phyloP scores from a whole-genome alignment of 805 yeast genomes.

The Teunomyces lycoperdinae region DNA sequence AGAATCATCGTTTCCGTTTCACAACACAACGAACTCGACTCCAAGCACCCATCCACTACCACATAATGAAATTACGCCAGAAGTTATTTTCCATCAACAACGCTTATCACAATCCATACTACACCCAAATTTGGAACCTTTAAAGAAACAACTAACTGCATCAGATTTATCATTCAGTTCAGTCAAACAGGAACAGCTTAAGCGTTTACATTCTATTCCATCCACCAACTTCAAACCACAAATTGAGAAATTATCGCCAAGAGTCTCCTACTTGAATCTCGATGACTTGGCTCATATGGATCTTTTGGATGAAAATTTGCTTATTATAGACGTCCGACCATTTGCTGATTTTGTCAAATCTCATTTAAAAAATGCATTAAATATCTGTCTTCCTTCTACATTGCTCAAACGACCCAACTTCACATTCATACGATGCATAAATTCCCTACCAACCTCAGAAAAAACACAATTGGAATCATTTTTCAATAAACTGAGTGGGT shows the following conservation, averaged over 20 bases:
- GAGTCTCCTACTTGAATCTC: conserved; percentile 16
- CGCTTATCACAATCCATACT: not conserved
- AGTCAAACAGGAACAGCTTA: conserved; percentile 21
- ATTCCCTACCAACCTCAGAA: conserved; percentile 56
- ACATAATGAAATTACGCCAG: not conserved
- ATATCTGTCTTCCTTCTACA: conserved; percentile 88
- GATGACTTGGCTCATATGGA: conserved; percentile 9
- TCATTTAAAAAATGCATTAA: conserved; percentile 61
- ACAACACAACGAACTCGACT: not conserved
- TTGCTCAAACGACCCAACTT: conserved; percentile 73
- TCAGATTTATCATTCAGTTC: conserved; percentile 19
- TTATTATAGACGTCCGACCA: conserved; percentile 79
- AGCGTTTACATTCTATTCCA: conserved; percentile 19
- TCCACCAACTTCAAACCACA: conserved; percentile 17
- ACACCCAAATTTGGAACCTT: conserved; percentile 9
- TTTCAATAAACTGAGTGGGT: conserved; percentile 15
- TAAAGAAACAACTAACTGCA: conserved; percentile 19
- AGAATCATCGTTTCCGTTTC: conserved; percentile 18
- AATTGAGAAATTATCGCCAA: conserved; percentile 21
- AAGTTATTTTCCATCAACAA: not conserved
- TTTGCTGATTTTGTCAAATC: conserved; percentile 65
- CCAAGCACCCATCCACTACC: not conserved
- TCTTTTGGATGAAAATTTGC: conserved; percentile 7
- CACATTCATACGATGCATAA: conserved; percentile 58
- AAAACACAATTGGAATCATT: conserved; percentile 39